Evolutionary conservation across 2,329 filamentous ascomycete species (phyloP).

Genomic region (Fusarium napiforme): DNA sequence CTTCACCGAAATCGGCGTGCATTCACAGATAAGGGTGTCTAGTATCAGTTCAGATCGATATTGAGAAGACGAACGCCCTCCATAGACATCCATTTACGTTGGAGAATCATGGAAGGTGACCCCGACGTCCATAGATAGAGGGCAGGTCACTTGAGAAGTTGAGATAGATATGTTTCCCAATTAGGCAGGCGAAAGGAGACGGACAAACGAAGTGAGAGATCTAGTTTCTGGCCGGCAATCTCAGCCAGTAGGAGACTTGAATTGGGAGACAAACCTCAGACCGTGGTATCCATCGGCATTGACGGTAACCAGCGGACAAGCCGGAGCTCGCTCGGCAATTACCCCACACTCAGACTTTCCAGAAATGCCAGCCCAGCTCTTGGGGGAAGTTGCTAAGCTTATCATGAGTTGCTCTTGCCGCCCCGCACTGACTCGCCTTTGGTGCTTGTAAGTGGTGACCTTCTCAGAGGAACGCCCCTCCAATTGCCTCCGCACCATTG

Average conservation of each 20-base stretch:
- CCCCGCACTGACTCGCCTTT: conserved; percentile 24
- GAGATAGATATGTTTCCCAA: conserved; percentile 22
- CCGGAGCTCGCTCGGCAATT: conserved; percentile 32
- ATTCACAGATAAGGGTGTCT: not conserved
- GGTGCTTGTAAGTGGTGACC: conserved; percentile 16
- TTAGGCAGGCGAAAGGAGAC: conserved; percentile 39
- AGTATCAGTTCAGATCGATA: not conserved
- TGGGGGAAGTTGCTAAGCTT: conserved; percentile 21
- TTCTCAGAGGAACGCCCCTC: conserved; percentile 7
- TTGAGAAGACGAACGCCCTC: conserved; percentile 2
- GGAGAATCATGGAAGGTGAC: conserved; percentile 4
- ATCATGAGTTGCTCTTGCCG: conserved; percentile 31
- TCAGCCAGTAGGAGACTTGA: conserved; percentile 28
- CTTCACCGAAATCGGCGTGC: conserved; percentile 19
- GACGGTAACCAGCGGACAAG: conserved; percentile 37
- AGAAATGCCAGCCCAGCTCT: conserved; percentile 8
- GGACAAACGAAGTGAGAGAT: not conserved
- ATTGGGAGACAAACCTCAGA: conserved; percentile 32
- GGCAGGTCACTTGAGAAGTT: conserved; percentile 11
- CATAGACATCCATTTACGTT: conserved; percentile 1
- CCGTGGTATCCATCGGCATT: conserved; percentile 35
- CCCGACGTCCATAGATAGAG: conserved; percentile 2
- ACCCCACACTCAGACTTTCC: conserved; percentile 33
- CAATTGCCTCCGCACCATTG: conserved; percentile 34
- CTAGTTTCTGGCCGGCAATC: conserved; percentile 13